Percentiles rank a stretch among this genome's conserved stretches.
These are phyloP conservation scores for Rhypophila decipiens DNA, from an alignment of 495 filamentous ascomycete genomes.

Conservation along the genomic window DNA sequence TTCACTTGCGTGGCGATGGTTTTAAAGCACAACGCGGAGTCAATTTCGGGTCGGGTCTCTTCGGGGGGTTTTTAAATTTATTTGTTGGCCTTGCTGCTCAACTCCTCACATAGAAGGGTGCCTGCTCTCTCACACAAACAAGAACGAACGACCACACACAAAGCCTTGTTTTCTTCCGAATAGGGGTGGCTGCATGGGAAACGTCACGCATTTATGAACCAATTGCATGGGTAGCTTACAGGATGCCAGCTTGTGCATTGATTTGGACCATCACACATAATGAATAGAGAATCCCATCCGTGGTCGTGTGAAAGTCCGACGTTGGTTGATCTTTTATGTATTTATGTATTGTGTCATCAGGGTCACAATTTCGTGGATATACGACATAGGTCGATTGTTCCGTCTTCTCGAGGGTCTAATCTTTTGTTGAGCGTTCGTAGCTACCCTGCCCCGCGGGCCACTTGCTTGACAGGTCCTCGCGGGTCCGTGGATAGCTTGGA, in stretches of 20 bases:
- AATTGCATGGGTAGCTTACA: slow-evolving; percentile 31
- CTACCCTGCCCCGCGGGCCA: no score
- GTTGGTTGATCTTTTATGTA: no score
- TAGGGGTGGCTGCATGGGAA: slow-evolving; percentile 27
- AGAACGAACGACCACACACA: no score
- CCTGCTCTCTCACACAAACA: slow-evolving; percentile 20
- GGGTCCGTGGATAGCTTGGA: no score
- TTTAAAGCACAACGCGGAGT: slow-evolving; percentile 25
- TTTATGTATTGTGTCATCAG: no score
- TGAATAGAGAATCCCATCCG: neutral
- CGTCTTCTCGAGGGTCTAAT: no score
- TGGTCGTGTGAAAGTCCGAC: neutral
- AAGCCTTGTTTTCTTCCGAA: slow-evolving; percentile 20
- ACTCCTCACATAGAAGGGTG: slow-evolving; percentile 23
- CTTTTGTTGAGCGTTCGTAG: no score
- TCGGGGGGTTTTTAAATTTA: slow-evolving; percentile 19
- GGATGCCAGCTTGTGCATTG: slow-evolving; percentile 28
- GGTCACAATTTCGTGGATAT: no score
- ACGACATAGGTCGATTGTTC: no score
- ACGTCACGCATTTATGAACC: slow-evolving; percentile 13
- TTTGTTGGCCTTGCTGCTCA: slow-evolving; percentile 15
- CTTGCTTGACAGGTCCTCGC: no score
- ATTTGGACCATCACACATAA: slow-evolving; percentile 5
- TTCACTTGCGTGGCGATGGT: no score
- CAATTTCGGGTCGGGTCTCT: slow-evolving; percentile 33